Percentiles rank a stretch among this genome's conserved stretches.
phyloP scores from a whole-genome alignment of 106 monocot genomes.

The Apostasia shenzhenica region DNA sequence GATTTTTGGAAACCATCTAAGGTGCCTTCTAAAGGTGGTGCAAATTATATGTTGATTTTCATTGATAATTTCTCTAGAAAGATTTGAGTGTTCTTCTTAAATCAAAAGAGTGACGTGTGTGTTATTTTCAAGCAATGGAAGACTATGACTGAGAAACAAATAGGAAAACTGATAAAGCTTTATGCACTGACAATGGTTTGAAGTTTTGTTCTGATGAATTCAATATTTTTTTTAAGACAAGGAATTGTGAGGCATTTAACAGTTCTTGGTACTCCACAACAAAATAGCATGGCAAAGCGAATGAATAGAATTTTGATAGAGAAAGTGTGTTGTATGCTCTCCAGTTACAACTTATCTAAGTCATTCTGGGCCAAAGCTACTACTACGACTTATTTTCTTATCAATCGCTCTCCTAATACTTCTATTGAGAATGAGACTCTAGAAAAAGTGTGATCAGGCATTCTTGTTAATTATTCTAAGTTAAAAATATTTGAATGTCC shows the following conservation, averaged over 20 bases:
- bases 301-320: neutral
- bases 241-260: neutral
- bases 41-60: neutral
- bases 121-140: neutral
- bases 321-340: neutral
- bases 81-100: neutral
- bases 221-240: neutral
- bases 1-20: neutral
- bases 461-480: neutral
- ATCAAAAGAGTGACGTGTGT: neutral
- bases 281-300: neutral
- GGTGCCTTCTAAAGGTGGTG: conserved; percentile 2
- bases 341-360: neutral
- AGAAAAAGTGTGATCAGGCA: neutral
- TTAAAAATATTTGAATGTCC: neutral
- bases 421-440: neutral
- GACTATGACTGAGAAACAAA: neutral
- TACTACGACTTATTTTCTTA: neutral
- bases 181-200: neutral
- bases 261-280: neutral
- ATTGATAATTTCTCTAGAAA: conserved; percentile 7
- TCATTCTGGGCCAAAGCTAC: neutral
- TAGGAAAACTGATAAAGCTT: neutral
- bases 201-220: neutral
- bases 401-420: neutral